A percentile compares a stretch with the other conserved stretches of the same genome.
Conservation (phyloP, 352 stramenopile genomes). For the Achlya hypogyna region DNA sequence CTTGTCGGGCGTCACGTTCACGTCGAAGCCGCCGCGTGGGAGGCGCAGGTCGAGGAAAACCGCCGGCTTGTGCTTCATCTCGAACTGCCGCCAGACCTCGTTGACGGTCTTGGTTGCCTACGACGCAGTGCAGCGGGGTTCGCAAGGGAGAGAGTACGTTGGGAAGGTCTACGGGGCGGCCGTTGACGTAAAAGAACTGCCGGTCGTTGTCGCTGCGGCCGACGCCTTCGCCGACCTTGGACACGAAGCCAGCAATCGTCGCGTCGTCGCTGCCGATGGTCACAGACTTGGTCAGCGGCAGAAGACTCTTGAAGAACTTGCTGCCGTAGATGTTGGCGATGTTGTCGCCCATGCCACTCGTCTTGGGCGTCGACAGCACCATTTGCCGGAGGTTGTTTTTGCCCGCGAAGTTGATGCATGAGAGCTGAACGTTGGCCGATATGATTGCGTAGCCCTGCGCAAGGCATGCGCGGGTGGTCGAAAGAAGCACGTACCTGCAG, state of each 20-base stretch:
- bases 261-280: not conserved
- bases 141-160: conserved; percentile 28
- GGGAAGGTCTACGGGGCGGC: conserved; percentile 90
- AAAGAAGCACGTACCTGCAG: conserved; percentile 54
- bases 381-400: conserved; percentile 41
- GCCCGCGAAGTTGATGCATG: conserved; percentile 40
- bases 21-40: conserved; percentile 85
- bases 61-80: conserved; percentile 90
- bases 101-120: conserved; percentile 69
- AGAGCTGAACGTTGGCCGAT: conserved; percentile 47
- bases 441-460: conserved; percentile 44
- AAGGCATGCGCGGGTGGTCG: not conserved
- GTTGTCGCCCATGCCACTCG: conserved; percentile 67
- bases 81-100: conserved; percentile 87
- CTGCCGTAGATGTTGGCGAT: conserved; percentile 86
- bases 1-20: conserved; percentile 98
- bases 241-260: conserved; percentile 54
- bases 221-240: conserved; percentile 53
- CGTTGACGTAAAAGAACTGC: conserved; percentile 96
- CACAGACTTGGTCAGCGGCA: conserved; percentile 65
- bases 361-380: conserved; percentile 59
- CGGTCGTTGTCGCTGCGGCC: conserved; percentile 78
- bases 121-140: not conserved
- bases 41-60: conserved; percentile 89
- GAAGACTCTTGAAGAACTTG: conserved; percentile 84